Percentiles rank a stretch among this genome's conserved stretches.
phyloP scores from a whole-genome alignment of 495 filamentous ascomycete genomes.

The Aspergillus hancockii region DNA sequence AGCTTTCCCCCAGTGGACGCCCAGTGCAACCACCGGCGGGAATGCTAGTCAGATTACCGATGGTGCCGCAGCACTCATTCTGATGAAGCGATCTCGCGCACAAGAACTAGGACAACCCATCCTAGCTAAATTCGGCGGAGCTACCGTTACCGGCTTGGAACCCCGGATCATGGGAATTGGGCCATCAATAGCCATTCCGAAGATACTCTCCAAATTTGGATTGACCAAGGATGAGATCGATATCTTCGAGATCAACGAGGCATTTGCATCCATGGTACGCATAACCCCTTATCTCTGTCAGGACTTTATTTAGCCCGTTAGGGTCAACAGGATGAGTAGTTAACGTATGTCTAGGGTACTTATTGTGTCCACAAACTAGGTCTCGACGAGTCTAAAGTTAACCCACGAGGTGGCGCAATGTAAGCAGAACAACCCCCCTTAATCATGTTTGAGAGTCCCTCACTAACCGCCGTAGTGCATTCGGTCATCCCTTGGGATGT shows the following conservation, averaged over 20 bases:
- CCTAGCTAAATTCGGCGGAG: conserved; percentile 86
- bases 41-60: conserved; percentile 95
- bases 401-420: conserved; percentile 80
- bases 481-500: conserved; percentile 79
- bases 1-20: conserved; percentile 86
- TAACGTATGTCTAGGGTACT: conserved; percentile 52
- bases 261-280: conserved; percentile 88
- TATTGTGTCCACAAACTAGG: conserved; percentile 81
- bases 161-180: conserved; percentile 98
- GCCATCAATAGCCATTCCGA: conserved; percentile 88
- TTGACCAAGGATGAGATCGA: conserved; percentile 81
- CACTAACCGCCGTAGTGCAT: conserved; percentile 46
- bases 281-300: background rate
- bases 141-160: conserved; percentile 82
- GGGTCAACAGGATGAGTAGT: background rate
- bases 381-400: conserved; percentile 82
- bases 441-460: conserved; percentile 5
- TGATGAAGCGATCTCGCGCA: conserved; percentile 91
- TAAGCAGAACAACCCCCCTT: conserved; percentile 44
- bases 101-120: conserved; percentile 84
- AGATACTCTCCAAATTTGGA: conserved; percentile 78
- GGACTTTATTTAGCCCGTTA: background rate
- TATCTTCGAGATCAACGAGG: conserved; percentile 93
- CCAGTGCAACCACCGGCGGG: conserved; percentile 83
- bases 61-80: conserved; percentile 82